Conservation (phyloP, 192 early-diverging fungal species). For the Coemansia sp. region DNA sequence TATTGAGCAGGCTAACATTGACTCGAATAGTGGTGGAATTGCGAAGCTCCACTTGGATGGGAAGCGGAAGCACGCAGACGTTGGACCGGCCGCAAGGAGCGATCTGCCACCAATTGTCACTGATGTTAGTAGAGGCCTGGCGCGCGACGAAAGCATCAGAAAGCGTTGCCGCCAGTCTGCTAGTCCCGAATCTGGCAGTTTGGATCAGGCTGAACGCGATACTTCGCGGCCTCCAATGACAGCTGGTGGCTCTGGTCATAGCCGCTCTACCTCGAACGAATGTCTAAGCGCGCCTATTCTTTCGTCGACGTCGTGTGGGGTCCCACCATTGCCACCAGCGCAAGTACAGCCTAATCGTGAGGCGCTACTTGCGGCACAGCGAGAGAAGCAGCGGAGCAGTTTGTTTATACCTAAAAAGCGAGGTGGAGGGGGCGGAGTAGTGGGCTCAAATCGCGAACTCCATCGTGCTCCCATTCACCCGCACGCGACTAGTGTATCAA, state of each 20-base stretch:
- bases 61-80: not conserved
- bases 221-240: not conserved
- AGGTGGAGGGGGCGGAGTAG: not conserved
- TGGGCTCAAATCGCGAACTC: not conserved
- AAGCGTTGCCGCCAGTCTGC: not conserved
- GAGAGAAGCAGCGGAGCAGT: constrained; percentile 25
- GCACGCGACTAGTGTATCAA: not conserved
- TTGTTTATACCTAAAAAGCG: constrained; percentile 48
- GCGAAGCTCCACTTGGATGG: not conserved
- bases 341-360: not conserved
- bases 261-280: not conserved
- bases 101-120: not conserved
- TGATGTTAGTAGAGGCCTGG: not conserved
- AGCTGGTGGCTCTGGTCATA: not conserved
- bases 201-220: not conserved
- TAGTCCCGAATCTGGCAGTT: not conserved
- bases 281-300: not conserved
- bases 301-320: not conserved
- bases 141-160: not conserved
- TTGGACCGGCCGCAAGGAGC: not conserved
- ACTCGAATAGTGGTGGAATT: not conserved
- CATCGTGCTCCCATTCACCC: not conserved
- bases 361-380: not conserved
- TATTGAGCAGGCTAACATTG: not conserved
- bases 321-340: not conserved